phyloP scores from a whole-genome alignment of 2,329 filamentous ascomycete genomes.

The Chrysoporthe deuterocubensis region DNA sequence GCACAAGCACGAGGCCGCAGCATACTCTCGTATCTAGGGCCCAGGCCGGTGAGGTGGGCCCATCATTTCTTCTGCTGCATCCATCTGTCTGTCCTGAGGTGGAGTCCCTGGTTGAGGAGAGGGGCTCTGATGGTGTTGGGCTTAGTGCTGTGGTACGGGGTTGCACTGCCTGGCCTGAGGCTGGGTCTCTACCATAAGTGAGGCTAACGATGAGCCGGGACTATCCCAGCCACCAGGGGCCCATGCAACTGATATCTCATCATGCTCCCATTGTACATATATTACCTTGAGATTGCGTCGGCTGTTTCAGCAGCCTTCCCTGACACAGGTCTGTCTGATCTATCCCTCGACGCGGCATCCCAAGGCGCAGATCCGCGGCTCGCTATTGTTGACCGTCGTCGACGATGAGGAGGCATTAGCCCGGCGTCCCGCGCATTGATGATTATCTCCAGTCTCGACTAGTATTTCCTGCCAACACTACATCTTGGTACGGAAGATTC shows the following conservation, averaged over 20 bases:
- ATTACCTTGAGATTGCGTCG: slow-evolving; percentile 20
- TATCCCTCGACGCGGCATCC: slow-evolving; percentile 15
- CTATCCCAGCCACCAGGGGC: slow-evolving; percentile 16
- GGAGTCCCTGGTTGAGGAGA: not conserved
- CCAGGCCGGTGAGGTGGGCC: not conserved
- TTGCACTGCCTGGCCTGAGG: not conserved
- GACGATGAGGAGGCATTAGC: not conserved
- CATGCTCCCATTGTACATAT: slow-evolving; percentile 24
- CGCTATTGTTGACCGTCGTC: not conserved
- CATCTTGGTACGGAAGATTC: no score
- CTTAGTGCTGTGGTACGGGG: not conserved
- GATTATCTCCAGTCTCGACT: not conserved
- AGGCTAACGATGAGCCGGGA: slow-evolving; percentile 6
- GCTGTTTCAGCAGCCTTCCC: slow-evolving; percentile 27
- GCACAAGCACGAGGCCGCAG: no score
- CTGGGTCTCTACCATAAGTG: not conserved
- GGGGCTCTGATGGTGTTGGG: not conserved
- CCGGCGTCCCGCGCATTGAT: not conserved
- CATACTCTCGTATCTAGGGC: not conserved
- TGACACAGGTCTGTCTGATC: slow-evolving; percentile 24
- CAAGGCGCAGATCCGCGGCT: not conserved
- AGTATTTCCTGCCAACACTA: not conserved
- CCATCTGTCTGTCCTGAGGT: not conserved
- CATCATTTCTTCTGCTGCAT: not conserved
- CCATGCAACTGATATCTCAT: not conserved